Evolutionary conservation across 805 yeast genomes (phyloP).

Genomic region (Saccharomycopsis malanga): DNA sequence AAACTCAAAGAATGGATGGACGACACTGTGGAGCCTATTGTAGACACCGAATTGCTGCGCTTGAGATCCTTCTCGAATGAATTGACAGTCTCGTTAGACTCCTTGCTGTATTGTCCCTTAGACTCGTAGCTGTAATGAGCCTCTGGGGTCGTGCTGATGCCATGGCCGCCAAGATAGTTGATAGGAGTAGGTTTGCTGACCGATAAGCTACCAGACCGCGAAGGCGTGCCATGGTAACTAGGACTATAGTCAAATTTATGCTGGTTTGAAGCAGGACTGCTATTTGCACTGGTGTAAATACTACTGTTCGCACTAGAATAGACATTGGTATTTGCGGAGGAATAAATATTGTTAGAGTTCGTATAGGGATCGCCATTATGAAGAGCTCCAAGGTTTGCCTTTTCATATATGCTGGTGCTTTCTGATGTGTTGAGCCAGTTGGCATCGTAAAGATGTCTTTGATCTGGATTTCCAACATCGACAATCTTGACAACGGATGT

Average conservation of each 20-base stretch:
- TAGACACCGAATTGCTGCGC: conserved; percentile 7
- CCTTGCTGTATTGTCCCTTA: conserved; percentile 16
- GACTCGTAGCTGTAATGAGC: conserved; percentile 10
- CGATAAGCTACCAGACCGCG: conserved; percentile 6
- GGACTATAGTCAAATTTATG: background rate
- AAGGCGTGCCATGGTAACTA: conserved; percentile 3
- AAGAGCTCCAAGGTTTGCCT: background rate
- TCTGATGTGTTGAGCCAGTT: conserved; percentile 17
- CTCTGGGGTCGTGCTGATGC: conserved; percentile 12
- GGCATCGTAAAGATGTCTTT: conserved; percentile 4
- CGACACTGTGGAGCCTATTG: conserved; percentile 18
- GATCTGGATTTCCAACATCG: conserved; percentile 7
- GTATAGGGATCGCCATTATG: background rate
- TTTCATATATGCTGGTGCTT: background rate
- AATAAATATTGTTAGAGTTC: background rate
- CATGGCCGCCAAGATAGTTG: background rate
- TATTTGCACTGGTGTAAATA: background rate
- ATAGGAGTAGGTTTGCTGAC: conserved; percentile 15
- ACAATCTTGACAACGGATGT: conserved; percentile 11
- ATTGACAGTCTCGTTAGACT: conserved; percentile 13
- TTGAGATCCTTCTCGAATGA: conserved; percentile 16
- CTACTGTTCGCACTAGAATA: background rate
- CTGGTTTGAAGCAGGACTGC: background rate
- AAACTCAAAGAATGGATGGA: conserved; percentile 16
- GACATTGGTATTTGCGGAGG: background rate